Evolutionary conservation across 2,329 filamentous ascomycete genomes (phyloP), one percentile per base, ranked within the genome.

Genomic region (Cordyceps fumosorosea): DNA sequence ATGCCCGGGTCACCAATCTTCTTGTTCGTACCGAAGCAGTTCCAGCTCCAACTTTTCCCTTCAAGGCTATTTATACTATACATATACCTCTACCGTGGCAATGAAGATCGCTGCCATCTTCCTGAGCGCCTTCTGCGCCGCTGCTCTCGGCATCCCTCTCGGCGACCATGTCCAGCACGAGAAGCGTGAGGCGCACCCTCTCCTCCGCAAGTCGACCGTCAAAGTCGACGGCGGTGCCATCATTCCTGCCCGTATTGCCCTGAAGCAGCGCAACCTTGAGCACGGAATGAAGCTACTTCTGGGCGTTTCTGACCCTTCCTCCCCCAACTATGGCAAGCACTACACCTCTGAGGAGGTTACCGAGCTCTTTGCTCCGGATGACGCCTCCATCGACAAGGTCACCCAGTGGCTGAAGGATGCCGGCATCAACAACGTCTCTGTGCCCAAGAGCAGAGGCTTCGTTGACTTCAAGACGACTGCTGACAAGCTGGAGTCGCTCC

Each of bases 331-430:
- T 29, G 59, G 52, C 51, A 68, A 59, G 70, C 75, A 5, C 63
- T 62, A 51, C 45, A 53, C 60, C 16, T 8, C n/a, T 12, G 16
- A 63, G 7, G 22, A 59, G 50, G 26, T 53, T 7, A 50, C 48
- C 12, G 32, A 54, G 18, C 20, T 22, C 14, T 54, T 54, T 42
- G 32, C 51, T 8, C 60, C 29, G 22, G 54, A 44, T 11, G 53
- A 52, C 26, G 72, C 80, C 48, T 20, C 80, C 3, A 75, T 84
- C 4, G 73, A 78, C 20, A 71, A 78, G 2, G 80, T 85, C 26
- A 76, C 77, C 66, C 67, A 74, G 10, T 87, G 84, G 84, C 75
- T 86, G 8, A 69, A 74, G n/a, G 68, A 70, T 10, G 76, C 78
- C 44, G 84, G 84, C 5, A 82, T 87, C 60, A 71, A 73, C 4